Percentiles rank a stretch among this genome's conserved stretches.
Evolutionary conservation across 148 eudicot genomes (phyloP).

Genomic region (Vaccinium myrtillus): DNA sequence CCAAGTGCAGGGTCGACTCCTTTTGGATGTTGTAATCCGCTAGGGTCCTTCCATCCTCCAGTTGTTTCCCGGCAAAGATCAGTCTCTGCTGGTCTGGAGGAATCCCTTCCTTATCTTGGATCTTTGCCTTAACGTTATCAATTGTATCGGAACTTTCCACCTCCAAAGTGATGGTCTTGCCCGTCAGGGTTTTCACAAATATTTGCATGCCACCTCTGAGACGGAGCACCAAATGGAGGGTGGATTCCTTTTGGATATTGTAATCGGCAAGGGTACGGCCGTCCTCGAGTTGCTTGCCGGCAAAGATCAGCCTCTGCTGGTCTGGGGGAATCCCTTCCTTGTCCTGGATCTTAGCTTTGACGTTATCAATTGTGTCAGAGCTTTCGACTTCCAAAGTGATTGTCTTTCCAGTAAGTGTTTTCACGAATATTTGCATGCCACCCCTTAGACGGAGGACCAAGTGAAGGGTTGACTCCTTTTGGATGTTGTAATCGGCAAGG

Average conservation of each 20-base stretch:
- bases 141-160: neutral
- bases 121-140: neutral
- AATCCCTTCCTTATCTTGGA: neutral
- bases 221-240: neutral
- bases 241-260: constrained; percentile 22
- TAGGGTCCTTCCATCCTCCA: neutral
- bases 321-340: constrained; percentile 20
- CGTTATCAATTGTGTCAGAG: neutral
- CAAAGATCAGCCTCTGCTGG: constrained; percentile 19
- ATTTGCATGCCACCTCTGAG: neutral
- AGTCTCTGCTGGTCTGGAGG: constrained; percentile 2
- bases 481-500: constrained; percentile 11
- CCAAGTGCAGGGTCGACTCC: neutral
- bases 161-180: neutral
- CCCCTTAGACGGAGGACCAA: neutral
- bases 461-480: constrained; percentile 5
- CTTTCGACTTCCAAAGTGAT: neutral
- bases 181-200: neutral
- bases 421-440: neutral
- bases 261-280: constrained; percentile 17
- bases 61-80: neutral
- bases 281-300: constrained; percentile 19
- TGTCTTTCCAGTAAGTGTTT: neutral
- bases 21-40: neutral
- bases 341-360: neutral